Percentiles rank a stretch among this genome's conserved stretches.
Evolutionary conservation across 805 yeast genomes (phyloP).

Genomic region (Monosporozyma aerobia): DNA sequence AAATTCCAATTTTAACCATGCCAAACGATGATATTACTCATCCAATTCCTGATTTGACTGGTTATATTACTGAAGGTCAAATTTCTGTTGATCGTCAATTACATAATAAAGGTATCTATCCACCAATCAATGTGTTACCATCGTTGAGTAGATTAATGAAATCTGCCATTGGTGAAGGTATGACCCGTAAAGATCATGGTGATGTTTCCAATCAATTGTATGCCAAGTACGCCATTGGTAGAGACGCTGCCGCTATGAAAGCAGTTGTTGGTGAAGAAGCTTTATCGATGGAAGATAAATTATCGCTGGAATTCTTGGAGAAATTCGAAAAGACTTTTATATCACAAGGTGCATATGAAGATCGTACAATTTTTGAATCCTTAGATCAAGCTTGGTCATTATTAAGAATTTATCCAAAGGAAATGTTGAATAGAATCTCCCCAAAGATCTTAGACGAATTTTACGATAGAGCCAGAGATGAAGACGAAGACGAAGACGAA

Average conservation of each 20-base stretch:
- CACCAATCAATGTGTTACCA: constrained; percentile 97
- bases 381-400: constrained; percentile 97
- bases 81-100: constrained; percentile 95
- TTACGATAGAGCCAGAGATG: constrained; percentile 80
- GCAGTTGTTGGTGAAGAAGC: constrained; percentile 99
- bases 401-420: constrained; percentile 97
- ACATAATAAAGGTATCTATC: constrained; percentile 93
- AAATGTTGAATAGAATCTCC: constrained; percentile 94
- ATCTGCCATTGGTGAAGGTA: constrained; percentile 99
- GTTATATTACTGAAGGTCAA: constrained; percentile 99
- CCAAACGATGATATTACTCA: constrained; percentile 99
- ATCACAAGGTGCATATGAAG: constrained; percentile 93
- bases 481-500: constrained; percentile 45
- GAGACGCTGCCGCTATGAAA: constrained; percentile 99
- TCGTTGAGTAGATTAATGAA: constrained; percentile 97
- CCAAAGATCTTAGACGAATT: constrained; percentile 94
- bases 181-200: constrained; percentile 99
- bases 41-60: constrained; percentile 99
- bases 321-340: constrained; percentile 95
- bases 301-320: constrained; percentile 94
- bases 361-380: constrained; percentile 89
- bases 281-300: constrained; percentile 90
- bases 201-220: constrained; percentile 98
- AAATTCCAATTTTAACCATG: constrained; percentile 97
- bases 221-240: constrained; percentile 99